A percentile compares a stretch with the other conserved stretches of the same genome.
These are phyloP conservation scores for Pyrenophora teres DNA, from an alignment of 2,329 filamentous ascomycete species.

Conservation along the genomic window DNA sequence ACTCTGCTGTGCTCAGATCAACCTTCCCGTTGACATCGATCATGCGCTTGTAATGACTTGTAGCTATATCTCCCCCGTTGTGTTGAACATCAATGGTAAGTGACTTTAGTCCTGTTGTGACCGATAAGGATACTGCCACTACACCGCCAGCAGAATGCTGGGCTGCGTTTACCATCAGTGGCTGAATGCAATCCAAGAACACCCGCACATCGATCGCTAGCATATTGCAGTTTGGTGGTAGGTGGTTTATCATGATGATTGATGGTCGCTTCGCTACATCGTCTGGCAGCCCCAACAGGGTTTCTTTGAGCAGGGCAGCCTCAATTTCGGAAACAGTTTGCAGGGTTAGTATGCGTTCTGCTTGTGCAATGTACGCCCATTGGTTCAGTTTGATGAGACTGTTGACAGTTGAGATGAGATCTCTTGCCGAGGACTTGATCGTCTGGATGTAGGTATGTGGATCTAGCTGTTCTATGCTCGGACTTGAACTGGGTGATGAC, in stretches of 20 bases:
- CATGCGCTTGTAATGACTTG: slow-evolving; percentile 46
- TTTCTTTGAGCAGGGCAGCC: slow-evolving; percentile 38
- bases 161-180: slow-evolving; percentile 50
- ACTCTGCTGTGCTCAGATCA: slow-evolving; percentile 45
- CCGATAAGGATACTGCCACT: slow-evolving; percentile 43
- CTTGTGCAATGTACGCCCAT: slow-evolving; percentile 45
- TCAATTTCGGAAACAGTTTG: slow-evolving; percentile 43
- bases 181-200: slow-evolving; percentile 51
- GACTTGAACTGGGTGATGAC: slow-evolving; percentile 16
- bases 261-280: slow-evolving; percentile 34
- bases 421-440: slow-evolving; percentile 49
- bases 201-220: slow-evolving; percentile 47
- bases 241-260: slow-evolving; percentile 41
- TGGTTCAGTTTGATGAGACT: slow-evolving; percentile 51
- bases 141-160: slow-evolving; percentile 49
- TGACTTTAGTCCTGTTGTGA: slow-evolving; percentile 34
- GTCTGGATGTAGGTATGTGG: slow-evolving; percentile 39
- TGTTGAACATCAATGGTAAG: slow-evolving; percentile 52
- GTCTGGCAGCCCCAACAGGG: slow-evolving; percentile 35
- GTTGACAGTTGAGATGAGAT: slow-evolving; percentile 53
- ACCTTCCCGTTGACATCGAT: slow-evolving; percentile 54
- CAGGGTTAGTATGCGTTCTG: slow-evolving; percentile 26
- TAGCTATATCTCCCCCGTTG: slow-evolving; percentile 49
- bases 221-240: slow-evolving; percentile 36
- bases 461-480: slow-evolving; percentile 23